Conservation (phyloP, 805 yeast species). For the Candida takata region DNA sequence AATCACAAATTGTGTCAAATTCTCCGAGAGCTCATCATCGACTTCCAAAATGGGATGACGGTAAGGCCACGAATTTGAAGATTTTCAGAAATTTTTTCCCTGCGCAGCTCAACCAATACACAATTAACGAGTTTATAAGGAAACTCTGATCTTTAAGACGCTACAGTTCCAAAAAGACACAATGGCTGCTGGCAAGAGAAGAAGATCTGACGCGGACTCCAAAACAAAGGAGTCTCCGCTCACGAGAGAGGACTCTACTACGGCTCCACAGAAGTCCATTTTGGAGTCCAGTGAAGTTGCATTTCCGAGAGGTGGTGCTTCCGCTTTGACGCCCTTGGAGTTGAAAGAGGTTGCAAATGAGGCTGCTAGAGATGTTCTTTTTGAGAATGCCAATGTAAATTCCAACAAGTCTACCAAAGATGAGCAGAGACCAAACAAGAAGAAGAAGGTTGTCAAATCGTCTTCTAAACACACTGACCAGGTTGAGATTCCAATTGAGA, state of each 20-base stretch:
- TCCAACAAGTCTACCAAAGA: slow-evolving; percentile 11
- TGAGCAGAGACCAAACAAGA: slow-evolving; percentile 31
- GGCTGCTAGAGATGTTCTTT: slow-evolving; percentile 81
- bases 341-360: slow-evolving; percentile 89
- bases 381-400: slow-evolving; percentile 31
- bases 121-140: no score
- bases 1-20: slow-evolving; percentile 1
- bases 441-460: slow-evolving; percentile 30
- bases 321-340: slow-evolving; percentile 82
- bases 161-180: no score
- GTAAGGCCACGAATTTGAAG: slow-evolving; percentile 14
- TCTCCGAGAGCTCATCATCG: slow-evolving; percentile 15
- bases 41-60: slow-evolving; percentile 14
- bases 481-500: slow-evolving; percentile 46
- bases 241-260: slow-evolving; percentile 33
- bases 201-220: slow-evolving; percentile 36
- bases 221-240: slow-evolving; percentile 33
- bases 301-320: slow-evolving; percentile 95
- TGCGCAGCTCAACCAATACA: no score
- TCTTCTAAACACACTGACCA: slow-evolving; percentile 21
- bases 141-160: no score
- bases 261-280: slow-evolving; percentile 30
- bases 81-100: slow-evolving; percentile 12
- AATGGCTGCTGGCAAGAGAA: slow-evolving; percentile 36
- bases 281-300: slow-evolving; percentile 32